Percentiles rank a stretch among this genome's conserved stretches.
Conservation (phyloP, 2,329 filamentous ascomycete genomes). For the Arthroderma sp. region DNA sequence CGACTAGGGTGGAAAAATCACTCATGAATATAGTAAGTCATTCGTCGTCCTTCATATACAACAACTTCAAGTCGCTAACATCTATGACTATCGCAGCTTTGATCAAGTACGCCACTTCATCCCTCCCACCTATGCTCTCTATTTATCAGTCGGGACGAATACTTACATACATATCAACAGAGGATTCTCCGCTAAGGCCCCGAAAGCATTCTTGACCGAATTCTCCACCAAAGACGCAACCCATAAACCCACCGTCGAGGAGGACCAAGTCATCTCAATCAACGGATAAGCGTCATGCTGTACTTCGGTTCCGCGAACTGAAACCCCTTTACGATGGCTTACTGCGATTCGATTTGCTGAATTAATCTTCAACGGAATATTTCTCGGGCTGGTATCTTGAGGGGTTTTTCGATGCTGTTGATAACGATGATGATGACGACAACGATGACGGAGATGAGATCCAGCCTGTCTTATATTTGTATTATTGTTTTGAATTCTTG, state of each 20-base stretch:
- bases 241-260: slow-evolving; percentile 57
- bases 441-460: too few relatives aligned
- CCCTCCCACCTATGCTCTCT: neutral
- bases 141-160: slow-evolving; percentile 1
- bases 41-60: slow-evolving; percentile 6
- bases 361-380: too few relatives aligned
- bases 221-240: slow-evolving; percentile 50
- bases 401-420: too few relatives aligned
- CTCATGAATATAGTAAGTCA: slow-evolving; percentile 62
- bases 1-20: slow-evolving; percentile 54
- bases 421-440: too few relatives aligned
- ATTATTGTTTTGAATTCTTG: too few relatives aligned
- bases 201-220: slow-evolving; percentile 53
- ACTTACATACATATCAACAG: slow-evolving; percentile 33
- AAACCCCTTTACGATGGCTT: too few relatives aligned
- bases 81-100: slow-evolving; percentile 18
- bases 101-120: slow-evolving; percentile 27
- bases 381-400: too few relatives aligned
- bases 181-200: slow-evolving; percentile 64
- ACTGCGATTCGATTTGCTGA: too few relatives aligned
- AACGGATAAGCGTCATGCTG: slow-evolving; percentile 1
- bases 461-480: too few relatives aligned
- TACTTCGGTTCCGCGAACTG: too few relatives aligned
- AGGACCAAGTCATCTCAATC: slow-evolving; percentile 56
- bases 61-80: slow-evolving; percentile 10